phyloP scores from a whole-genome alignment of 2,329 filamentous ascomycete genomes.

The Colletotrichum filicis region DNA sequence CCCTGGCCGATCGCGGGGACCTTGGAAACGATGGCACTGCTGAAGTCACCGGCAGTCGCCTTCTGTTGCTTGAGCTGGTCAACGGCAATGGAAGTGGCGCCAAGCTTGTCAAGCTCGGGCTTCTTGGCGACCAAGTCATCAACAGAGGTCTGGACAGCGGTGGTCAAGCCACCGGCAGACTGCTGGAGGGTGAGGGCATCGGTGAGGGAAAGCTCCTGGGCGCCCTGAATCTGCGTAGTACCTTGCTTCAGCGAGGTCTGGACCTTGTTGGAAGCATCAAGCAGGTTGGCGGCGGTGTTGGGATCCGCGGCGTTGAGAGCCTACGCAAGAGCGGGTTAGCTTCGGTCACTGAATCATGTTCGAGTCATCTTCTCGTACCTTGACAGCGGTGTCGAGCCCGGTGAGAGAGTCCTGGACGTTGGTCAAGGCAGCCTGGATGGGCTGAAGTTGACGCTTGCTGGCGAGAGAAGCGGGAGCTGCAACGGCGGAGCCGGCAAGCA shows the following conservation, averaged over 20 bases:
- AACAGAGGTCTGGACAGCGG: conserved; percentile 38
- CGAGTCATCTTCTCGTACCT: not conserved
- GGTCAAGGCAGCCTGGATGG: conserved; percentile 69
- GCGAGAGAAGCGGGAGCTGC: conserved; percentile 43
- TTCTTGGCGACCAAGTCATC: conserved; percentile 40
- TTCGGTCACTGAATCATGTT: not conserved
- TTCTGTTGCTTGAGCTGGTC: conserved; percentile 40
- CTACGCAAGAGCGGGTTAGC: not conserved
- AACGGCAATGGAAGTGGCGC: conserved; percentile 39
- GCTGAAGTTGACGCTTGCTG: conserved; percentile 56
- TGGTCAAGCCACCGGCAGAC: conserved; percentile 37
- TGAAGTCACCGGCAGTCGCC: conserved; percentile 36
- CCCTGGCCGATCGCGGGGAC: conserved; percentile 41
- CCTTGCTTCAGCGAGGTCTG: conserved; percentile 36
- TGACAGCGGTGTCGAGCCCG: conserved; percentile 51
- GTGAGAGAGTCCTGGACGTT: conserved; percentile 69
- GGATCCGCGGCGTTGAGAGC: conserved; percentile 60
- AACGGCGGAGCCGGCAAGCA: conserved; percentile 61
- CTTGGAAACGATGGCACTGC: conserved; percentile 41
- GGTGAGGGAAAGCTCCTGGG: conserved; percentile 38
- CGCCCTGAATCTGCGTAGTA: conserved; percentile 42
- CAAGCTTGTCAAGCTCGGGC: conserved; percentile 41
- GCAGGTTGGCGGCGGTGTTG: conserved; percentile 50
- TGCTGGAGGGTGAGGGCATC: conserved; percentile 39
- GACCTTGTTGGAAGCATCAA: conserved; percentile 39